Percentiles rank a stretch among this genome's conserved stretches.
phyloP scores from a whole-genome alignment of 768 basidiomycete genomes.

The Rickenella mellea region DNA sequence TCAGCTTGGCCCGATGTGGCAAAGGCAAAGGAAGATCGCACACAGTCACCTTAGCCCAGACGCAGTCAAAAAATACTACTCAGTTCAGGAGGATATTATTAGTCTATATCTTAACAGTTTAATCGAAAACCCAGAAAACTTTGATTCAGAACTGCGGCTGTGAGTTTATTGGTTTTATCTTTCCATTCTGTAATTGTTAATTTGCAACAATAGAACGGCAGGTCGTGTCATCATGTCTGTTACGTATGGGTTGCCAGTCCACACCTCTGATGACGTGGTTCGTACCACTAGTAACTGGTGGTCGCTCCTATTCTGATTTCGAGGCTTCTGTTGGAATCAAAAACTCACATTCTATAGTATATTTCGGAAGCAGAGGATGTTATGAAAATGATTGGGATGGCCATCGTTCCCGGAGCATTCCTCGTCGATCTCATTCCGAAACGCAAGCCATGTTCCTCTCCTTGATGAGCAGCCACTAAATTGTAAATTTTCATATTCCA shows the following conservation, averaged over 20 bases:
- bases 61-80: slow-evolving; percentile 23
- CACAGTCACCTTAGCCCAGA: slow-evolving; percentile 19
- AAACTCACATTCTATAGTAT: slow-evolving; percentile 9
- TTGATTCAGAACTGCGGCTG: slow-evolving; percentile 14
- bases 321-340: too few relatives aligned
- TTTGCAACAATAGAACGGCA: slow-evolving; percentile 11
- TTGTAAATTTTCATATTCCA: background rate
- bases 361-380: slow-evolving; percentile 8
- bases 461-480: too few relatives aligned
- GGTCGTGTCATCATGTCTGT: slow-evolving; percentile 15
- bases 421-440: slow-evolving; percentile 10
- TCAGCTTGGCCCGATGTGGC: slow-evolving; percentile 15
- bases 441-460: slow-evolving; percentile 3
- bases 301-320: background rate
- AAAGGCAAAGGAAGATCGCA: slow-evolving; percentile 18
- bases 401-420: slow-evolving; percentile 8
- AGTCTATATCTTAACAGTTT: slow-evolving; percentile 10
- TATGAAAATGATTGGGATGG: slow-evolving; percentile 6
- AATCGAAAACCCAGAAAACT: slow-evolving; percentile 9
- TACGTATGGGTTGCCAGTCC: slow-evolving; percentile 16
- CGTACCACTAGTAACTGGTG: slow-evolving; percentile 1
- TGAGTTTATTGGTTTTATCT: too few relatives aligned
- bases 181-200: too few relatives aligned
- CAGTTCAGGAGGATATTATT: slow-evolving; percentile 18
- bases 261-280: slow-evolving; percentile 14